Evolutionary conservation across 352 stramenopile species (phyloP), one percentile per base, ranked within the genome.

Genomic region (Phytophthora fragariae): DNA sequence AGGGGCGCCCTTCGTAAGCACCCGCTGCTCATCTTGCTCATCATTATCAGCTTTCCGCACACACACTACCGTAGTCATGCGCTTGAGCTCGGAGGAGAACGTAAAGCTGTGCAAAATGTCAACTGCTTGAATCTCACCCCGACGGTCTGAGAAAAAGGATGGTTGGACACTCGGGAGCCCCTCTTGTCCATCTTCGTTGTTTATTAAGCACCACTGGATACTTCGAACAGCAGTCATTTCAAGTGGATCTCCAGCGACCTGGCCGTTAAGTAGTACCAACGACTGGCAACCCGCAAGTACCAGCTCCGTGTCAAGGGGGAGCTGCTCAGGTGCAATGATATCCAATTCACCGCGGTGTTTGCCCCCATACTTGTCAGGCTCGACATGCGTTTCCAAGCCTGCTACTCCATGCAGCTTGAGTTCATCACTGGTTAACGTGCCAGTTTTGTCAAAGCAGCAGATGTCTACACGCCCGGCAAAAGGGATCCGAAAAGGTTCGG

Each of bases 401-500:
- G 95, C 91, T 2, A 99, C 94, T 54, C 98, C 98, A 62, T 94
- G 86, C 4, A 98, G 79, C 29, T 92, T 95, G 53, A 99, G 90
- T 70, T 98, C 91, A 81, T 99, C 98, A 19, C 91, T 99, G 1
- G 98, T 99, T 57, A 99, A 81, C n/a, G 98, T 99, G 29, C 98
- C 98, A 14, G 98, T 99, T 80, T 99, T 99, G 80, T 99, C 98
- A 71, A 99, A 99, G 41, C 97, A 95, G 72, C 97, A 99, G 64
- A 98, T 88, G 70, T 98, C 89, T 0, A 99, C 93, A 60, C 98
- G 97, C 41, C 98, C 98, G 5, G 97, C 98, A 35, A 98, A 85
- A 41, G 98, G 98, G 68, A 99, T 99, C 21, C 98, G 95, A 85
- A 99, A 99, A 21, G 97, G 97, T 72, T 99, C 98, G 0, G 98